Percentiles rank a stretch among this genome's conserved stretches.
phyloP scores from a whole-genome alignment of 352 stramenopile species.

The Aphanomyces astaci region DNA sequence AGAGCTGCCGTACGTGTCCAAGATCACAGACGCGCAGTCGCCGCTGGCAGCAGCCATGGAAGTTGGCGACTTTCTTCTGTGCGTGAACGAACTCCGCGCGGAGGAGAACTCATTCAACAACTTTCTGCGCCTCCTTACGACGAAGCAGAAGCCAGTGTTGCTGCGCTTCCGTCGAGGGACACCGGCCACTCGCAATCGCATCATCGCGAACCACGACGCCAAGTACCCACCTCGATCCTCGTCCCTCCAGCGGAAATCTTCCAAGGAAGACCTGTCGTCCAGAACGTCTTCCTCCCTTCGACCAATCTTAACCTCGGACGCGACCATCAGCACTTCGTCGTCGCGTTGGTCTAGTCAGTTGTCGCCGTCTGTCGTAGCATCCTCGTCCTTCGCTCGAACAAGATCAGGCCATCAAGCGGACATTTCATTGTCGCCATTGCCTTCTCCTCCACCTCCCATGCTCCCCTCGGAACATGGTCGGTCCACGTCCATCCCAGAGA shows the following conservation, averaged over 20 bases:
- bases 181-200: background rate
- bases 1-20: slow-evolving; percentile 79
- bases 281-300: background rate
- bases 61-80: slow-evolving; percentile 75
- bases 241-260: slow-evolving; percentile 7
- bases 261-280: background rate
- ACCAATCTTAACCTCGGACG: background rate
- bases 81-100: slow-evolving; percentile 76
- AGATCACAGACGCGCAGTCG: slow-evolving; percentile 80
- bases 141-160: slow-evolving; percentile 84
- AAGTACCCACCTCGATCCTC: background rate
- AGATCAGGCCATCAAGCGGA: background rate
- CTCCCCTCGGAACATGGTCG: background rate
- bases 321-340: background rate
- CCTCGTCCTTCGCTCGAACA: background rate
- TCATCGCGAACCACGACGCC: background rate
- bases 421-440: background rate
- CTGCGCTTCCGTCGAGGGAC: slow-evolving; percentile 43
- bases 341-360: background rate
- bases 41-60: slow-evolving; percentile 44
- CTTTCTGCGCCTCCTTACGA: slow-evolving; percentile 86
- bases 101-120: slow-evolving; percentile 83
- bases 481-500: background rate
- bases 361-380: background rate
- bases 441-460: background rate